phyloP scores from a whole-genome alignment of 768 basidiomycete genomes.

The Boletus subcaerulescens region DNA sequence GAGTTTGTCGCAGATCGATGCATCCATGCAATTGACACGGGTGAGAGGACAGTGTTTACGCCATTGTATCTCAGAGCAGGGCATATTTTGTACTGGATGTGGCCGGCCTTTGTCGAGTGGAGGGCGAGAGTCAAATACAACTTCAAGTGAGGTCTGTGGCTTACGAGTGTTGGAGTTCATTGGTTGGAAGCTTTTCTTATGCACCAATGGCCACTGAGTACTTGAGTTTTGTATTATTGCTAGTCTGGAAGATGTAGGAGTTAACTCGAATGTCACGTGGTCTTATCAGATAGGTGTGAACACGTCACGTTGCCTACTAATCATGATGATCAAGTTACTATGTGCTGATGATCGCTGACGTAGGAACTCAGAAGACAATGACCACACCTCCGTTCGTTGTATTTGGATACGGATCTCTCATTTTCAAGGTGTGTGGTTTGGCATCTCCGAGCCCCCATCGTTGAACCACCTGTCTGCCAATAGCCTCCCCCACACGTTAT shows the following conservation, averaged over 20 bases:
- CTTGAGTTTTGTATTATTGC: not conserved
- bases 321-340: not conserved
- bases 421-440: conserved; percentile 69
- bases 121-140: conserved; percentile 64
- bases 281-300: not conserved
- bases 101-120: conserved; percentile 56
- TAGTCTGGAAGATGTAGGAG: not conserved
- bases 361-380: conserved; percentile 4
- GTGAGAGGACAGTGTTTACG: conserved; percentile 58
- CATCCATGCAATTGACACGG: conserved; percentile 55
- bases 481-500: conserved; percentile 84
- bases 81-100: conserved; percentile 63
- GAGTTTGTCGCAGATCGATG: conserved; percentile 59
- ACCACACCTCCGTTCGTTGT: conserved; percentile 55
- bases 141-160: conserved; percentile 31
- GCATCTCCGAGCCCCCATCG: not conserved
- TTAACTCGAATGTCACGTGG: not conserved
- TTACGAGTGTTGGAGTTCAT: not conserved
- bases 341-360: not conserved
- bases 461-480: not conserved
- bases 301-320: not conserved
- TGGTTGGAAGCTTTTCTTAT: not conserved
- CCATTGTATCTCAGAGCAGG: conserved; percentile 46
- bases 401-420: conserved; percentile 91
- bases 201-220: not conserved